phyloP scores from a whole-genome alignment of 148 eudicot species.

The Silene uniflora region DNA sequence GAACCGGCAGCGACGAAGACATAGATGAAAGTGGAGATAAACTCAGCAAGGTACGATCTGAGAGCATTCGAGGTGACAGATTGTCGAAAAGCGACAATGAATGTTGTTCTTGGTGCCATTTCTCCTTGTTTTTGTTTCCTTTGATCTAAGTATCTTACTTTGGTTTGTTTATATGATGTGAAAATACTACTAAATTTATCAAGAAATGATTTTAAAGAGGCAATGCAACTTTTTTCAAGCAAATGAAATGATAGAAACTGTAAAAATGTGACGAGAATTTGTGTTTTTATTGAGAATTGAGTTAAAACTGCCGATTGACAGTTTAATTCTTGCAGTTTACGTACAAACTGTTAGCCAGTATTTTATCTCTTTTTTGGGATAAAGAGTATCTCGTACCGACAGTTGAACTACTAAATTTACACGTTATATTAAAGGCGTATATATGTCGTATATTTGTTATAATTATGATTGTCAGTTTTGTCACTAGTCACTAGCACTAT shows the following conservation, averaged over 20 bases:
- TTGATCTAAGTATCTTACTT: not conserved
- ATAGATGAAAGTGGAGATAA: slow-evolving; percentile 82
- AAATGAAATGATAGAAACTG: slow-evolving; percentile 16
- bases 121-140: too few species aligned
- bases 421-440: too few species aligned
- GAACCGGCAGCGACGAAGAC: slow-evolving; percentile 78
- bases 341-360: not conserved
- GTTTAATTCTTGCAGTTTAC: not conserved
- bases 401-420: too few species aligned
- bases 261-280: not conserved
- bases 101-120: slow-evolving; percentile 45
- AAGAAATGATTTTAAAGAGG: too few species aligned
- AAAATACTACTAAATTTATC: not conserved
- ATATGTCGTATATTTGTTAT: too few species aligned
- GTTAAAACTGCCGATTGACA: slow-evolving; percentile 24
- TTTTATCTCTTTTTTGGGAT: too few species aligned
- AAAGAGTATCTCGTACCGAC: too few species aligned
- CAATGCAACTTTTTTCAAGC: too few species aligned
- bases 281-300: not conserved
- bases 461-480: too few species aligned
- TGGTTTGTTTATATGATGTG: not conserved
- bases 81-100: slow-evolving; percentile 43
- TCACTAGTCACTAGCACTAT: too few species aligned
- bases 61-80: slow-evolving; percentile 53
- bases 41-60: slow-evolving; percentile 83